Evolutionary conservation across 768 basidiomycete genomes (phyloP).

Genomic region (Boletus insuetus): DNA sequence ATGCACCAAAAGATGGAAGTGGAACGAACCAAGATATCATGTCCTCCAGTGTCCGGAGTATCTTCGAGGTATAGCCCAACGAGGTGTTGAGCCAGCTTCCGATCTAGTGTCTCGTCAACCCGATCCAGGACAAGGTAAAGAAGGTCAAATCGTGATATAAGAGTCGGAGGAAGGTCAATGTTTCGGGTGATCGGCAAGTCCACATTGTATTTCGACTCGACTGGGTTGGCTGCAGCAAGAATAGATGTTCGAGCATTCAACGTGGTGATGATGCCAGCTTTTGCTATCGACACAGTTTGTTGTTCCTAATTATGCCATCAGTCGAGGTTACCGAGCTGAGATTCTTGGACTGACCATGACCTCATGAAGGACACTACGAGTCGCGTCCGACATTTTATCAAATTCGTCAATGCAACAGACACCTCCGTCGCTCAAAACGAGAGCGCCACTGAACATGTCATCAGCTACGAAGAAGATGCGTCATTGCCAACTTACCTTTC

Average conservation of each 20-base stretch:
- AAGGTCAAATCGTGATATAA: constrained; percentile 97
- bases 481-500: constrained; percentile 64
- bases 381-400: constrained; percentile 98
- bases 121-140: constrained; percentile 94
- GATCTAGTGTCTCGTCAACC: constrained; percentile 85
- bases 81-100: constrained; percentile 86
- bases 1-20: neutral
- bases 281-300: constrained; percentile 99
- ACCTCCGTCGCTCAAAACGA: constrained; percentile 93
- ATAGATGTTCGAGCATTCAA: constrained; percentile 98
- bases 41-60: constrained; percentile 51
- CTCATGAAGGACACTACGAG: constrained; percentile 97
- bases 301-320: constrained; percentile 68
- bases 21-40: constrained; percentile 72
- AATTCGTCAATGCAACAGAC: constrained; percentile 99
- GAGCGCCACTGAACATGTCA: constrained; percentile 64
- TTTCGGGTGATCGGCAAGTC: constrained; percentile 91
- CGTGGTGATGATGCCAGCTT: constrained; percentile 98
- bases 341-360: constrained; percentile 70
- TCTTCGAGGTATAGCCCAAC: constrained; percentile 95
- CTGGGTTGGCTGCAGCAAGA: constrained; percentile 95
- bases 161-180: constrained; percentile 95
- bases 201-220: constrained; percentile 93
- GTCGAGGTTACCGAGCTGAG: neutral
- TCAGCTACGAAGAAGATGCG: constrained; percentile 2